These are phyloP conservation scores for Eragrostis nindensis DNA, from an alignment of 176 grass and related monocot genomes.

Conservation along the genomic window DNA sequence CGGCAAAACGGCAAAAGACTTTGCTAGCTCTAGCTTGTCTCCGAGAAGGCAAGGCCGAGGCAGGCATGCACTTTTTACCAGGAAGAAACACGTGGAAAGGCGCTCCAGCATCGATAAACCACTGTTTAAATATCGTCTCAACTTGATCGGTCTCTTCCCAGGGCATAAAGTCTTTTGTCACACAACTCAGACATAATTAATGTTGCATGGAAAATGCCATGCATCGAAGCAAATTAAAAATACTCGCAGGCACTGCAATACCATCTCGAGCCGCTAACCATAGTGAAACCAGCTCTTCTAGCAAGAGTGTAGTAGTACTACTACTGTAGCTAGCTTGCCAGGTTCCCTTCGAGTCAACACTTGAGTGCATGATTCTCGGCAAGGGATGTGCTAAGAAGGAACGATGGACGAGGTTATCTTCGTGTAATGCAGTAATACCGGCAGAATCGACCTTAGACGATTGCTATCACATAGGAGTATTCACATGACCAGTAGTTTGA, in stretches of 20 bases:
- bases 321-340: too few species aligned
- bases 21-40: neutral
- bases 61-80: neutral
- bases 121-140: neutral
- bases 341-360: neutral
- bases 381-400: neutral
- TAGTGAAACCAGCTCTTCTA: neutral
- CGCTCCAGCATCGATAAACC: neutral
- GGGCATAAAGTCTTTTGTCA: neutral
- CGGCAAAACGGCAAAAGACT: neutral
- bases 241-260: neutral
- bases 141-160: neutral
- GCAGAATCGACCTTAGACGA: too few species aligned
- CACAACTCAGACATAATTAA: neutral
- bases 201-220: neutral
- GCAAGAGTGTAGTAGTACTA: too few species aligned
- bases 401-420: too few species aligned
- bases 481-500: neutral
- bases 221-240: too few species aligned
- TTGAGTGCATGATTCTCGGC: neutral
- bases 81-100: neutral
- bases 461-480: neutral
- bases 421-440: neutral
- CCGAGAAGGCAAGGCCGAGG: neutral
- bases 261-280: neutral